Evolutionary conservation across 1,284 basidiomycete genomes (phyloP).

Genomic region (Abortiporus biennis): DNA sequence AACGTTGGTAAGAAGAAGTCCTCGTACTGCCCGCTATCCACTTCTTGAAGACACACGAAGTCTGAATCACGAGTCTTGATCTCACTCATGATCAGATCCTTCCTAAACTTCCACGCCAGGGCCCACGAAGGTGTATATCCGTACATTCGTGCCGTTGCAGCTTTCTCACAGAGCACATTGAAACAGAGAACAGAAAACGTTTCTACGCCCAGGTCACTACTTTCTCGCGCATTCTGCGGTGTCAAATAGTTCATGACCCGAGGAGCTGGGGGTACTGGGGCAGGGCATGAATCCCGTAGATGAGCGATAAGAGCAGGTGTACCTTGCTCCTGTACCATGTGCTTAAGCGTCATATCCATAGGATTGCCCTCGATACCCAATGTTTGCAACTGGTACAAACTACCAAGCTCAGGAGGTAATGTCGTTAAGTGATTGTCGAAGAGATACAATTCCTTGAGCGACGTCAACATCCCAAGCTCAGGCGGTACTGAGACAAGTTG

Average conservation of each 20-base stretch:
- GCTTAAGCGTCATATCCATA: constrained; percentile 71
- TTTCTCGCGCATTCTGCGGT: constrained; percentile 61
- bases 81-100: constrained; percentile 87
- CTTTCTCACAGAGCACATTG: constrained; percentile 94
- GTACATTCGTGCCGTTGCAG: constrained; percentile 88
- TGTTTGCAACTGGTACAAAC: constrained; percentile 88
- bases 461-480: constrained; percentile 89
- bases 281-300: constrained; percentile 84
- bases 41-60: constrained; percentile 92
- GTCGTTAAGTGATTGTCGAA: constrained; percentile 92
- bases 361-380: constrained; percentile 97
- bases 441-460: constrained; percentile 87
- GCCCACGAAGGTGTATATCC: constrained; percentile 98
- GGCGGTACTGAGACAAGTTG: constrained; percentile 75
- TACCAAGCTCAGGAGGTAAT: constrained; percentile 87
- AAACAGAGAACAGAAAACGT: constrained; percentile 84
- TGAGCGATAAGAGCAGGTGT: constrained; percentile 84
- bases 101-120: constrained; percentile 91
- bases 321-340: constrained; percentile 89
- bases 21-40: constrained; percentile 91
- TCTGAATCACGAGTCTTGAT: constrained; percentile 82
- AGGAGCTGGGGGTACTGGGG: constrained; percentile 78
- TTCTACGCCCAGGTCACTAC: constrained; percentile 54
- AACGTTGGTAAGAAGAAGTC: constrained; percentile 87
- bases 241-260: constrained; percentile 80